Evolutionary conservation across 345 rosid species (phyloP).

Genomic region (Citrus sinensis): DNA sequence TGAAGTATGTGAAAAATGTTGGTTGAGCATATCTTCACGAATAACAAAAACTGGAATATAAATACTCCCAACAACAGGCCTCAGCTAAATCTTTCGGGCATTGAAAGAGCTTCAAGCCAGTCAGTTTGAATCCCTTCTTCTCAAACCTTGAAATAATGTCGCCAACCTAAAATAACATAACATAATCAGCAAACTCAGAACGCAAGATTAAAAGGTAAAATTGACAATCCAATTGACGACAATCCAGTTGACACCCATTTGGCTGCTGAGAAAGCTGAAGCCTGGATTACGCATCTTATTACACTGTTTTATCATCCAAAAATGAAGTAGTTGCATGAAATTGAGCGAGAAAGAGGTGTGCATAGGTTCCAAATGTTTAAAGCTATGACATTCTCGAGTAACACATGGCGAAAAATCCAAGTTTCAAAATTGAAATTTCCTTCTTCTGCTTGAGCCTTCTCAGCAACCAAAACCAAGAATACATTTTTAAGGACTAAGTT

Average conservation of each 20-base stretch:
- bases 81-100: constrained; percentile 87
- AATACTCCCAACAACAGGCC: constrained; percentile 37
- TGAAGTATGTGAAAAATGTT: background rate
- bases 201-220: background rate
- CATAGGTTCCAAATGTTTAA: background rate
- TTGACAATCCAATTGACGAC: background rate
- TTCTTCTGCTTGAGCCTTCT: background rate
- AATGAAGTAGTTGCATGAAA: background rate
- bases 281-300: background rate
- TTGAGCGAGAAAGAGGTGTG: background rate
- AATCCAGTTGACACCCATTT: background rate
- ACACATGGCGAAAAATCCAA: background rate
- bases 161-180: constrained; percentile 61
- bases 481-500: background rate
- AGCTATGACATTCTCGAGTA: background rate
- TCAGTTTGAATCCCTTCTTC: constrained; percentile 84
- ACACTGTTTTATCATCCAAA: background rate
- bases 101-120: constrained; percentile 82
- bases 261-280: background rate
- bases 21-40: background rate
- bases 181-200: constrained; percentile 2
- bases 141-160: constrained; percentile 94
- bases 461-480: background rate
- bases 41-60: constrained; percentile 2
- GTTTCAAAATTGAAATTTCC: background rate